These are phyloP conservation scores for Amanita exitialis DNA, from an alignment of 768 basidiomycete species.

Conservation along the genomic window DNA sequence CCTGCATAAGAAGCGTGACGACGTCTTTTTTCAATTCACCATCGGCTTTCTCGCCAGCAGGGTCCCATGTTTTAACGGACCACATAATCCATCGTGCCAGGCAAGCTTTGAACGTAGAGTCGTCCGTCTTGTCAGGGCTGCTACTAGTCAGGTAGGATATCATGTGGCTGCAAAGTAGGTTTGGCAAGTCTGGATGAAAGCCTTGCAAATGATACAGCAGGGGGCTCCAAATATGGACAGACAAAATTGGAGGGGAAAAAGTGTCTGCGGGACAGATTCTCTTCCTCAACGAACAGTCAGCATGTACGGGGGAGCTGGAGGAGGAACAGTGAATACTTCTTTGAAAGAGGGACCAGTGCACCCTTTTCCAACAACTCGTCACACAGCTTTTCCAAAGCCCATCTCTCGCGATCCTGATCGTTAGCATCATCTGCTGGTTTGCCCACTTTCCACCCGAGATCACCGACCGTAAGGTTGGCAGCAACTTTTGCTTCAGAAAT, in stretches of 20 bases:
- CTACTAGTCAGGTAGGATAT: slow-evolving; percentile 22
- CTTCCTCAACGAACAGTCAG: slow-evolving; percentile 33
- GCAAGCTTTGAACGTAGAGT: slow-evolving; percentile 42
- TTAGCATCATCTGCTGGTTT: slow-evolving; percentile 18
- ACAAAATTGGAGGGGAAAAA: slow-evolving; percentile 38
- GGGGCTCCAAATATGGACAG: slow-evolving; percentile 57
- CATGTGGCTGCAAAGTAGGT: slow-evolving; percentile 37
- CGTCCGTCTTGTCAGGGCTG: slow-evolving; percentile 14
- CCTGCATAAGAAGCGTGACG: slow-evolving; percentile 34
- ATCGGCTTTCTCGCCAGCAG: slow-evolving; percentile 16
- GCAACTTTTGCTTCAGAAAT: slow-evolving; percentile 63
- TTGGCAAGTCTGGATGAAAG: slow-evolving; percentile 46
- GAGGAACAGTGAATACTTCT: slow-evolving; percentile 45
- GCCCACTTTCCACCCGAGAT: slow-evolving; percentile 35
- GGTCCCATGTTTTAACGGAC: slow-evolving; percentile 34
- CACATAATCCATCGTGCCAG: slow-evolving; percentile 66
- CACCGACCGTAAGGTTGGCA: slow-evolving; percentile 37
- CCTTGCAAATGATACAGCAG: slow-evolving; percentile 47
- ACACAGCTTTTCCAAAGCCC: slow-evolving; percentile 61
- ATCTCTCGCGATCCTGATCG: slow-evolving; percentile 48
- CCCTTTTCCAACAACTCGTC: slow-evolving; percentile 62
- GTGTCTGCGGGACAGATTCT: slow-evolving; percentile 29
- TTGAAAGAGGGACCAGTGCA: slow-evolving; percentile 71
- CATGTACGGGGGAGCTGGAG: slow-evolving; percentile 13
- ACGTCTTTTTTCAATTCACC: slow-evolving; percentile 35